Evolutionary conservation across 78 protist species (phyloP).

Genomic region (Pigoraptor vietnamica): DNA sequence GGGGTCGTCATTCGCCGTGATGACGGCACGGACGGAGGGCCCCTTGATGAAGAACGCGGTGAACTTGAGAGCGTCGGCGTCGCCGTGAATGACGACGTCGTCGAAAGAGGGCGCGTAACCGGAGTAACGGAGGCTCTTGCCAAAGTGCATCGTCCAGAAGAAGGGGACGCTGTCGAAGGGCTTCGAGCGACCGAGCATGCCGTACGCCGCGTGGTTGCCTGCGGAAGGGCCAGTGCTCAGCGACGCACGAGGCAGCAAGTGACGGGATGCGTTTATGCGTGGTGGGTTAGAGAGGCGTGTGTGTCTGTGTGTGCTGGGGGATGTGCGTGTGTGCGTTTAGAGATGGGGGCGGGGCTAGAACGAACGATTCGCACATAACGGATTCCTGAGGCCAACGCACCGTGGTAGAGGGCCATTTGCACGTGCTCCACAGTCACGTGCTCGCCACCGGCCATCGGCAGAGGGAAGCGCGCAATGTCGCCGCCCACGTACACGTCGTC

Average conservation of each 20-base stretch:
- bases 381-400: no score
- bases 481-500: neutral
- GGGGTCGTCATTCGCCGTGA: neutral
- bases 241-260: no score
- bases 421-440: no score
- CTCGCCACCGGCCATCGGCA: no score
- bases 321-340: no score
- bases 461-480: slow-evolving; percentile 20
- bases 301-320: no score
- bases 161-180: slow-evolving; percentile 26
- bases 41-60: slow-evolving; percentile 23
- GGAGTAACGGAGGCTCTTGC: slow-evolving; percentile 13
- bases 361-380: no score
- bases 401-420: no score
- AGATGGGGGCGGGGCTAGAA: no score
- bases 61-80: neutral
- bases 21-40: slow-evolving; percentile 5
- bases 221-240: neutral
- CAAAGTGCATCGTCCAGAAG: slow-evolving; percentile 31
- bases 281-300: no score
- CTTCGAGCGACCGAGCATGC: neutral
- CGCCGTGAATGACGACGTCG: neutral
- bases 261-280: no score
- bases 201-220: neutral
- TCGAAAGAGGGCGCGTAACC: slow-evolving; percentile 9